phyloP scores from a whole-genome alignment of 2,329 filamentous ascomycete species.

The Daldinia sp. region DNA sequence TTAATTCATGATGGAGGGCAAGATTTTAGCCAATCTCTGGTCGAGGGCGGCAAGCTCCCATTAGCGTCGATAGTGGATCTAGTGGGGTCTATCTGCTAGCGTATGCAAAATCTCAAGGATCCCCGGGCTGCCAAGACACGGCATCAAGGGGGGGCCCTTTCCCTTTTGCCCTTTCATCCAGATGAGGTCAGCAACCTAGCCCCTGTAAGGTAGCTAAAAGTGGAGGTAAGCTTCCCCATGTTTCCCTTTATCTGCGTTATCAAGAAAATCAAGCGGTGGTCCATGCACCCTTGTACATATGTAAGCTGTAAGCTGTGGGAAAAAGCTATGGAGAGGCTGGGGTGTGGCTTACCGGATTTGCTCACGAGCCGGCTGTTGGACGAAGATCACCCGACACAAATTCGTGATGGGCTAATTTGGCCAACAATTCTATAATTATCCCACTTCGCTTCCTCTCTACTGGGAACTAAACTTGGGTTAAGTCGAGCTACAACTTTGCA shows the following conservation, averaged over 20 bases:
- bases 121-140: slow-evolving; percentile 45
- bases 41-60: slow-evolving; percentile 49
- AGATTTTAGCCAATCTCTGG: slow-evolving; percentile 49
- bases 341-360: slow-evolving; percentile 40
- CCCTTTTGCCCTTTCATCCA: slow-evolving; percentile 29
- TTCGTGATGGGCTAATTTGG: slow-evolving; percentile 44
- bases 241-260: slow-evolving; percentile 33
- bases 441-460: slow-evolving; percentile 32
- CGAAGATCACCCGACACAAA: slow-evolving; percentile 36
- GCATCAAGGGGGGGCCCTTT: slow-evolving; percentile 38
- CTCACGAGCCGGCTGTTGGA: slow-evolving; percentile 35
- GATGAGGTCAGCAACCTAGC: slow-evolving; percentile 36
- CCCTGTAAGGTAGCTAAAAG: not conserved
- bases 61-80: slow-evolving; percentile 45
- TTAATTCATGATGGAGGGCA: slow-evolving; percentile 41
- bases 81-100: slow-evolving; percentile 40
- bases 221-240: slow-evolving; percentile 36
- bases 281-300: slow-evolving; percentile 30
- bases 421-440: slow-evolving; percentile 43
- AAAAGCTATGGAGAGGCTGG: slow-evolving; percentile 17
- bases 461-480: slow-evolving; percentile 46
- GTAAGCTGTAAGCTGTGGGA: slow-evolving; percentile 11
- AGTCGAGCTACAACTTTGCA: slow-evolving; percentile 33
- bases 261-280: slow-evolving; percentile 37
- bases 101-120: slow-evolving; percentile 47